Base-by-base conservation (phyloP, 495 filamentous ascomycete genomes). In the Trichoderma gamsii region DNA sequence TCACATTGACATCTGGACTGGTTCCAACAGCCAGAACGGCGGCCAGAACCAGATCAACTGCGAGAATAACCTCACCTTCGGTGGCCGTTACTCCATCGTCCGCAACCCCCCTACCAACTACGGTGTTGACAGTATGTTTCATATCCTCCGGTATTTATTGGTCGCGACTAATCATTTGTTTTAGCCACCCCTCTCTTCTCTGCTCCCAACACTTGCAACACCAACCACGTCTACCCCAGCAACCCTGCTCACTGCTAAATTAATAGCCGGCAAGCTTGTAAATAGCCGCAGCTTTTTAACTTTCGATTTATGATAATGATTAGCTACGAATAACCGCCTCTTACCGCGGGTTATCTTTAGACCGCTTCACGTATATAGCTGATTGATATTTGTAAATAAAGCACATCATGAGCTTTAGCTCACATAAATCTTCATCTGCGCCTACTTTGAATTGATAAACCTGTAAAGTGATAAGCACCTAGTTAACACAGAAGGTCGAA, bases 1-100 rank as follows among this genome's bases (percentile, higher is more conserved):
- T 29, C 79, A 80, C 69, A 74, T 82, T 46, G 77, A 80, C 69
- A 72, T 81, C 27, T 82, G 80, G 80, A 78, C 77, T 38, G 79
- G 78, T 8, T 78, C 75, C 12, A 75, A 71, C n/a, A 70, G 71
- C 25, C 23, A 32, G 7, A 61, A 61, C 25, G 56, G 56, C 16
- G 56, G 56, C 25, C 56, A 61, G 56, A 61, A 61, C 56, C 56
- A 61, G 56, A 61, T 61, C 56, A 61, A 61, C 15, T 83, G 81
- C 68, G 78, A 82, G 71, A 66, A 77, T 32, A 68, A 65, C 21
- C 67, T 83, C 63, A 79, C 78, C 7, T 71, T 71, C 8, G 65
- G 68, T 51, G 65, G 38, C 23, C 27, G 41, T 4, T 70, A 73
- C 27, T 64, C 66, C 25, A 67, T 73, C 32, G 68, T 73, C 64